phyloP scores from a whole-genome alignment of 2,329 filamentous ascomycete genomes.

The Colletotrichum noveboracense region DNA sequence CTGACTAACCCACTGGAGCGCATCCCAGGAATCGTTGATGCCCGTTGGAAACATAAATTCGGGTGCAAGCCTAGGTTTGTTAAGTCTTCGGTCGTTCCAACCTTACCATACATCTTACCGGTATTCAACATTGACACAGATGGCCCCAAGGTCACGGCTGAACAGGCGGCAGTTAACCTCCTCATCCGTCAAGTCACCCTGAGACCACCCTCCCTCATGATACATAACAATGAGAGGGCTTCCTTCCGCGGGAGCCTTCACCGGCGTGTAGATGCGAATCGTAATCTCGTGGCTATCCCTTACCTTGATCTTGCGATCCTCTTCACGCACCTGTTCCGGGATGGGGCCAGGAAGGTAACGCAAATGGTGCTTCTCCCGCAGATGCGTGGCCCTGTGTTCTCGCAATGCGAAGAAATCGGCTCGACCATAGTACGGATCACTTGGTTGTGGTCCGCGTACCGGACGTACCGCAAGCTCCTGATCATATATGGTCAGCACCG shows the following conservation, averaged over 20 bases:
- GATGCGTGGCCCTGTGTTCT: slow-evolving; percentile 1
- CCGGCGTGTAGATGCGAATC: not conserved
- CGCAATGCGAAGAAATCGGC: not conserved
- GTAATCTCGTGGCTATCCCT: not conserved
- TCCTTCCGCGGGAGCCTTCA: not conserved
- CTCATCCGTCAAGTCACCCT: slow-evolving; percentile 8
- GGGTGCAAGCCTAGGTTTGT: slow-evolving; percentile 41
- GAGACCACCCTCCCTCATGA: slow-evolving; percentile 10
- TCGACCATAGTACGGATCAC: slow-evolving; percentile 3
- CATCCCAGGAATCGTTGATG: slow-evolving; percentile 51
- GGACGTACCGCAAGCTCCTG: slow-evolving; percentile 2
- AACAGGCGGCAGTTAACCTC: slow-evolving; percentile 13
- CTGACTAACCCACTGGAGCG: slow-evolving; percentile 28
- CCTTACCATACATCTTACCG: slow-evolving; percentile 23
- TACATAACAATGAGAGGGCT: slow-evolving; percentile 16
- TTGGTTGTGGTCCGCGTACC: not conserved
- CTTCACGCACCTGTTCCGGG: slow-evolving; percentile 4
- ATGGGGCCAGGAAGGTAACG: slow-evolving; percentile 8
- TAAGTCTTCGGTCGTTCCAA: not conserved
- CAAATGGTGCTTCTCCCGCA: slow-evolving; percentile 3
- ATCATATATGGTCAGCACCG: not conserved
- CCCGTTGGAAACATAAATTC: slow-evolving; percentile 52
- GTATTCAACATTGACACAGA: slow-evolving; percentile 51
- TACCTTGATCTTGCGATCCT: not conserved
- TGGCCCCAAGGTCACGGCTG: not conserved